Base-by-base conservation (phyloP, 2,329 filamentous ascomycete species). In the Fusarium robinianum region DNA sequence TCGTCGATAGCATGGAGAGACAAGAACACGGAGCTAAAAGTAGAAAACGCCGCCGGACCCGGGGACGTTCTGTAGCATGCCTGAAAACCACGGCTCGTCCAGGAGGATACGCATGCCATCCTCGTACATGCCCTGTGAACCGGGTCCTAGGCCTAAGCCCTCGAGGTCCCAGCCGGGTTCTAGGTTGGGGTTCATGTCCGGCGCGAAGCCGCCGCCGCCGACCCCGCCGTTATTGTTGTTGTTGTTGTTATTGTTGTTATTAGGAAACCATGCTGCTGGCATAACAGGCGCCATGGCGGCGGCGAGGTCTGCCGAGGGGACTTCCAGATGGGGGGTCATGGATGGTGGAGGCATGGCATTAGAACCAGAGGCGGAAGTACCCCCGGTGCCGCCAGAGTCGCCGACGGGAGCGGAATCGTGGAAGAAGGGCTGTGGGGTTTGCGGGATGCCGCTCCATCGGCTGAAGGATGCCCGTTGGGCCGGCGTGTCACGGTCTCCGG, bases 61-160 rank as follows among this genome's bases (percentile, higher is more conserved):
- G 1, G 65, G 67, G 16, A 71, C 51, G 9, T 62, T 63, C 32
- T 67, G 64, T 15, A 72, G 67, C 42, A 66, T 62, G 34, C 67
- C 64, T 7, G 58, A 67, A 41, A 72, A 65, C 65, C 71, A 73
- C 10, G 68, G 66, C 41, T 74, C 71, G 43, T 67, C 63, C 36
- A 72, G 59, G 37, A 68, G 61, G 47, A 67, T 67, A 22, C 63
- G 61, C 36, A 68, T 61, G 7, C 65, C 65, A 11, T 68, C 64
- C 46, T 65, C 64, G 39, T 66, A 61, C 40, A 59, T 55, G 22
- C 60, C 61, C 33, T 61, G 58, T 4, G 52, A 41, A 6, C 61
- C 63, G 7, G 52, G 48, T 2, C 55, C 57, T 12, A 66, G 35
- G 17, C 61, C 64, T 25, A 67, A 44, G 11, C 58, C 51, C 31